phyloP scores from a whole-genome alignment of 192 early-diverging fungal species.

The Coemansia sp. region DNA sequence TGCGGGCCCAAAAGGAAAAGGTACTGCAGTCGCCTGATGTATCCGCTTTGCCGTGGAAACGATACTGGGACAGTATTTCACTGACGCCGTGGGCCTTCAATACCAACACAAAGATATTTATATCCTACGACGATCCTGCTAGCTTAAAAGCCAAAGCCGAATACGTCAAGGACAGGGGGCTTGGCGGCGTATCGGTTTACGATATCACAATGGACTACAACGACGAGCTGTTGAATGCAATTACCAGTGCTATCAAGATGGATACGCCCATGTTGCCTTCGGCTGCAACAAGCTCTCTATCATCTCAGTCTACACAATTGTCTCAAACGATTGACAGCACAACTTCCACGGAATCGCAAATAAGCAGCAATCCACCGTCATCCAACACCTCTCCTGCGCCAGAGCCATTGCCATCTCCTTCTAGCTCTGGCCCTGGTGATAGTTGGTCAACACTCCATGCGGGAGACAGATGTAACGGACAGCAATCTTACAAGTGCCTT shows the following conservation, averaged over 20 bases:
- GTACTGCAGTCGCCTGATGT: slow-evolving; percentile 33
- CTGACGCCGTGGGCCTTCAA: slow-evolving; percentile 63
- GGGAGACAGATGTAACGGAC: slow-evolving; percentile 23
- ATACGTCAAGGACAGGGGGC: slow-evolving; percentile 50
- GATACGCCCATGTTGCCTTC: background rate
- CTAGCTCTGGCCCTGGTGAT: background rate
- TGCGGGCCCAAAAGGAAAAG: slow-evolving; percentile 50
- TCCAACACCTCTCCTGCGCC: background rate
- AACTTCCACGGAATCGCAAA: background rate
- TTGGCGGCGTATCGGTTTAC: slow-evolving; percentile 68
- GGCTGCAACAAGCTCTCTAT: background rate
- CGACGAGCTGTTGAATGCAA: slow-evolving; percentile 57
- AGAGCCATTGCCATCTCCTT: background rate
- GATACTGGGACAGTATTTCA: slow-evolving; percentile 59
- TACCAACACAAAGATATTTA: slow-evolving; percentile 58
- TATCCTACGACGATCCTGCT: slow-evolving; percentile 76
- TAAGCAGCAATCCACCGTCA: background rate
- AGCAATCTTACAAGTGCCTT: slow-evolving; percentile 26
- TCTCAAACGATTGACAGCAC: background rate
- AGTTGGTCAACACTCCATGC: slow-evolving; percentile 4
- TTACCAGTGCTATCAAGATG: slow-evolving; percentile 12
- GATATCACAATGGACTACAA: slow-evolving; percentile 48
- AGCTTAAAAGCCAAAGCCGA: slow-evolving; percentile 65
- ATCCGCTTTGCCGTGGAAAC: slow-evolving; percentile 54
- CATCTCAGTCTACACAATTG: background rate